Conservation (phyloP, 306 rosid species). For the Pyrus bretschneideri region DNA sequence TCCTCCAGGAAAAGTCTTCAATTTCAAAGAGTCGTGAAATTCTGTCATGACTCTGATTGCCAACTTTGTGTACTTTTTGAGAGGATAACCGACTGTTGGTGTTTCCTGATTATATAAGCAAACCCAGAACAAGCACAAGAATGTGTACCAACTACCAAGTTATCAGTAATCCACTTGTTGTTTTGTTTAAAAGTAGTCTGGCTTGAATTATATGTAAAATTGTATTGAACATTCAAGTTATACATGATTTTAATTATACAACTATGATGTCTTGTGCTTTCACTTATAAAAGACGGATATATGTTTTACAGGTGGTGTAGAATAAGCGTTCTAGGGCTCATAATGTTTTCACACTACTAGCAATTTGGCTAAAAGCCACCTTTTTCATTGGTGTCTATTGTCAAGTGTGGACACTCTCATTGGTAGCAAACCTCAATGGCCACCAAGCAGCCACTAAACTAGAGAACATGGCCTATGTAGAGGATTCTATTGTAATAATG, state of each 20-base stretch:
- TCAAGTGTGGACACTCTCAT: too few species aligned
- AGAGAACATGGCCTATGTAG: too few species aligned
- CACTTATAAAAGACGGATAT: neutral
- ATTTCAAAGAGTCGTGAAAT: neutral
- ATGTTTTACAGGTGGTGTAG: slow-evolving; percentile 7
- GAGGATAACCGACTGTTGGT: neutral
- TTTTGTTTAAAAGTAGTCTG: too few species aligned
- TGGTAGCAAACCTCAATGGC: too few species aligned
- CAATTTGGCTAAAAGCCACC: too few species aligned
- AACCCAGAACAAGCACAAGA: too few species aligned
- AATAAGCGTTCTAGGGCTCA: neutral
- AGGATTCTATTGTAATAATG: too few species aligned
- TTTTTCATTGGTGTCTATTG: too few species aligned
- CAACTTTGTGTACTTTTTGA: neutral
- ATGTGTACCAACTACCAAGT: neutral
- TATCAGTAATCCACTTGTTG: neutral
- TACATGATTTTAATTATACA: neutral
- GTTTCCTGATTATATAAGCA: neutral
- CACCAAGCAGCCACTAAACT: too few species aligned
- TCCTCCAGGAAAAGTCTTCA: neutral
- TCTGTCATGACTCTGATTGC: neutral
- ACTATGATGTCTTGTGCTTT: neutral
- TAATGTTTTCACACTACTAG: neutral
- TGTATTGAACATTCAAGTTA: neutral
- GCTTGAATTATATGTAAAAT: neutral